Percentiles rank a stretch among this genome's conserved stretches.
phyloP scores from a whole-genome alignment of 2,329 filamentous ascomycete genomes.

The Piedraia hortae region DNA sequence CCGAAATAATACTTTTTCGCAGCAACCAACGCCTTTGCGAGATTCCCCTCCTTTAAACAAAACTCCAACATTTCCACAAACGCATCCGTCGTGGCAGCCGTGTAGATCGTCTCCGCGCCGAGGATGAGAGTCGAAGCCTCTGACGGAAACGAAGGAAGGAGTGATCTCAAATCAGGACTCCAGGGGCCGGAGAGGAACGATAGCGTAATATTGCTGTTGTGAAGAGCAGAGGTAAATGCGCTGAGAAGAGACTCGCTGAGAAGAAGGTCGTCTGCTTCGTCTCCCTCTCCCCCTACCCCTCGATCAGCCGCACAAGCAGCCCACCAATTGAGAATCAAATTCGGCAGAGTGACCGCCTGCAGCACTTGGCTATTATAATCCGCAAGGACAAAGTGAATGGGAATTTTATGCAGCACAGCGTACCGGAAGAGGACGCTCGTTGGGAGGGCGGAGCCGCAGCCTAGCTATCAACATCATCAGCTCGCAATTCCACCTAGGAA shows the following conservation, averaged over 20 bases:
- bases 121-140: conserved; percentile 27
- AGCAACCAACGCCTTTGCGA: conserved; percentile 36
- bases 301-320: conserved; percentile 4
- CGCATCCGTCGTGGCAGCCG: conserved; percentile 36
- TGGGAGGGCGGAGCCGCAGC: conserved; percentile 52
- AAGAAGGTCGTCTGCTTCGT: conserved; percentile 28
- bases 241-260: conserved; percentile 17
- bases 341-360: conserved; percentile 52
- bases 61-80: conserved; percentile 40
- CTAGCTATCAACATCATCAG: conserved; percentile 26
- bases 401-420: conserved; percentile 20
- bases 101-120: conserved; percentile 64
- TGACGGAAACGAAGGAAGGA: conserved; percentile 20
- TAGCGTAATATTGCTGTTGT: conserved; percentile 24
- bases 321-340: conserved; percentile 42
- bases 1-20: conserved; percentile 67
- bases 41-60: conserved; percentile 25
- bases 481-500: not conserved
- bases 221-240: conserved; percentile 30
- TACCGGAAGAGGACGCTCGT: conserved; percentile 43
- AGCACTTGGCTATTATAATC: conserved; percentile 63
- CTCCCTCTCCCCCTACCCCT: conserved; percentile 16
- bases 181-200: conserved; percentile 50
- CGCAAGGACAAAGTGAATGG: conserved; percentile 35
- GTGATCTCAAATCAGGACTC: conserved; percentile 31